Evolutionary conservation across 495 filamentous ascomycete genomes (phyloP).

Genomic region (Hypomontagnella monticulosa): DNA sequence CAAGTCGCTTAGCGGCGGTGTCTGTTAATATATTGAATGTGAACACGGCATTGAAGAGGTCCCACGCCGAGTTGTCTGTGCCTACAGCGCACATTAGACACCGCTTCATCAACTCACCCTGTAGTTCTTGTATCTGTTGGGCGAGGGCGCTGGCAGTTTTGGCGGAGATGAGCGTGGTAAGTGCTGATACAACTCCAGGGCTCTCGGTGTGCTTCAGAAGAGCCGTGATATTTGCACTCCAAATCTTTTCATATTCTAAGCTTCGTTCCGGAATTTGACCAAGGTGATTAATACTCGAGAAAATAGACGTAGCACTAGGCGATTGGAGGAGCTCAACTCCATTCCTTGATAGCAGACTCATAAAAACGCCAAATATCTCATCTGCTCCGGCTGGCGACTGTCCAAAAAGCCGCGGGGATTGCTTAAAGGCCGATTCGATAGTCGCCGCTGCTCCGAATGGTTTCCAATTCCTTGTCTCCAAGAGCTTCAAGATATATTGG

Average conservation of each 20-base stretch:
- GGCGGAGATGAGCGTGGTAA: slow-evolving; percentile 53
- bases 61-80: slow-evolving; percentile 37
- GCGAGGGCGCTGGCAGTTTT: slow-evolving; percentile 41
- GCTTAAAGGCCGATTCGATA: slow-evolving; percentile 57
- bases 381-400: slow-evolving; percentile 9
- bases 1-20: slow-evolving; percentile 38
- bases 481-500: slow-evolving; percentile 44
- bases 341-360: slow-evolving; percentile 16
- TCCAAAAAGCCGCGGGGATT: slow-evolving; percentile 44
- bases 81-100: slow-evolving; percentile 48
- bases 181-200: slow-evolving; percentile 38
- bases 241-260: slow-evolving; percentile 44
- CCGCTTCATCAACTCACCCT: slow-evolving; percentile 50
- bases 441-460: slow-evolving; percentile 80
- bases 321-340: slow-evolving; percentile 39
- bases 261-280: slow-evolving; percentile 49
- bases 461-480: slow-evolving; percentile 73
- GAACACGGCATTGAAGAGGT: slow-evolving; percentile 54
- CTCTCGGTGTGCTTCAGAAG: slow-evolving; percentile 42
- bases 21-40: slow-evolving; percentile 46
- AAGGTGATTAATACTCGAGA: slow-evolving; percentile 48
- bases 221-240: slow-evolving; percentile 46
- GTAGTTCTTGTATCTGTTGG: slow-evolving; percentile 45
- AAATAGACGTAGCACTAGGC: slow-evolving; percentile 52
- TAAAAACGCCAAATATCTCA: slow-evolving; percentile 31